These are phyloP conservation scores for Boletus tylopilopsis DNA, from an alignment of 768 basidiomycete genomes.

Conservation along the genomic window DNA sequence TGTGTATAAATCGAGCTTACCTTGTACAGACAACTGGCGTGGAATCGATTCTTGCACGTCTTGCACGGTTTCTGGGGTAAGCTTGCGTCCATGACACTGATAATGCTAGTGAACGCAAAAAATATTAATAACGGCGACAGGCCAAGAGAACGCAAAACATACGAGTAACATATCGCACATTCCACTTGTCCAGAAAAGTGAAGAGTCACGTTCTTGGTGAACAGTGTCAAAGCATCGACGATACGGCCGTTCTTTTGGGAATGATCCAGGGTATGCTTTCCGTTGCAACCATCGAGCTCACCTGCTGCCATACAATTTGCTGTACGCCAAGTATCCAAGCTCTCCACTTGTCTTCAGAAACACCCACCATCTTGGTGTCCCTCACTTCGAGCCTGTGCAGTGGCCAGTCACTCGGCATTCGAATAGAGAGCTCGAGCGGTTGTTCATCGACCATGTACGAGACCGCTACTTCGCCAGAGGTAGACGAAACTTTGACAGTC, in stretches of 20 bases:
- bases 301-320: conserved; percentile 85
- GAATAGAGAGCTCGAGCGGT: conserved; percentile 81
- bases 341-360: conserved; percentile 87
- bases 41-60: conserved; percentile 94
- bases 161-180: conserved; percentile 97
- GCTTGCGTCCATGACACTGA: conserved; percentile 83
- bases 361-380: conserved; percentile 80
- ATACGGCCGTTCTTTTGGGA: conserved; percentile 76
- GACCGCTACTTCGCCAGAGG: conserved; percentile 78
- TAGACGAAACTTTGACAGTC: conserved; percentile 68
- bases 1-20: conserved; percentile 33
- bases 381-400: conserved; percentile 84
- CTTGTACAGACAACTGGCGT: conserved; percentile 89
- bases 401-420: conserved; percentile 89
- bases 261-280: neutral
- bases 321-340: conserved; percentile 92
- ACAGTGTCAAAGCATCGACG: conserved; percentile 80
- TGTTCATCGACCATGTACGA: conserved; percentile 92
- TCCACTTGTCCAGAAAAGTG: conserved; percentile 96
- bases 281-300: conserved; percentile 34
- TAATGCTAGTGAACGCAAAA: conserved; percentile 53
- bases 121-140: neutral
- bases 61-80: conserved; percentile 89
- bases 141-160: conserved; percentile 20
- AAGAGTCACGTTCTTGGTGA: conserved; percentile 89